Percentiles rank a stretch among this genome's conserved stretches.
These are phyloP conservation scores for Pleoardoris graminearum DNA, from an alignment of 2,329 filamentous ascomycete species.

Conservation along the genomic window DNA sequence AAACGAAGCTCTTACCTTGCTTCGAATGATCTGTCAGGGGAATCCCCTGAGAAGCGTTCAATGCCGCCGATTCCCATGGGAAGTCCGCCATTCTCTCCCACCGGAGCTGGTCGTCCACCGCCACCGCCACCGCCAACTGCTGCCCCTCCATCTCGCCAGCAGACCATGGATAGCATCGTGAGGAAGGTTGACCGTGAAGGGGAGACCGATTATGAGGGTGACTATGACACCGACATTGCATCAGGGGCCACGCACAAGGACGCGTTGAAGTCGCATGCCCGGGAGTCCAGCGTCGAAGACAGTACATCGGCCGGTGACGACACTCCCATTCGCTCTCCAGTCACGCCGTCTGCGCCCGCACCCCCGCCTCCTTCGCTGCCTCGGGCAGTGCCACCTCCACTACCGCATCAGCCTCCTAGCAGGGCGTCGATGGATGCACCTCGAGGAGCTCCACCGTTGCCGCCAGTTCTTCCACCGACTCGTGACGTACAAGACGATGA, in stretches of 20 bases:
- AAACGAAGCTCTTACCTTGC: slow-evolving; percentile 49
- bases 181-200: slow-evolving; percentile 67
- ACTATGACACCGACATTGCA: slow-evolving; percentile 96
- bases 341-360: slow-evolving; percentile 39
- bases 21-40: slow-evolving; percentile 39
- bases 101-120: slow-evolving; percentile 45
- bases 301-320: slow-evolving; percentile 62
- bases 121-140: slow-evolving; percentile 53
- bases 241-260: slow-evolving; percentile 94
- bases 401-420: slow-evolving; percentile 57
- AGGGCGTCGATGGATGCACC: slow-evolving; percentile 72
- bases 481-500: slow-evolving; percentile 54
- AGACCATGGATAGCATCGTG: slow-evolving; percentile 34
- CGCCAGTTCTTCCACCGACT: slow-evolving; percentile 68
- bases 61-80: slow-evolving; percentile 58
- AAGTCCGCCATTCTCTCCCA: slow-evolving; percentile 41
- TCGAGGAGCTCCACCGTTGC: slow-evolving; percentile 69
- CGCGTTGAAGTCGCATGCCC: slow-evolving; percentile 79
- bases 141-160: slow-evolving; percentile 44
- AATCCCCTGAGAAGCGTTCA: slow-evolving; percentile 37
- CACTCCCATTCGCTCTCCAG: slow-evolving; percentile 46
- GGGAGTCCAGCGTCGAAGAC: slow-evolving; percentile 75
- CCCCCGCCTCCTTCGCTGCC: slow-evolving; percentile 42
- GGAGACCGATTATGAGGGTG: slow-evolving; percentile 91
- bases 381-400: slow-evolving; percentile 58